A percentile compares a stretch with the other conserved stretches of the same genome.
Conservation (phyloP, 257 asterid genomes). For the Capsicum baccatum region DNA sequence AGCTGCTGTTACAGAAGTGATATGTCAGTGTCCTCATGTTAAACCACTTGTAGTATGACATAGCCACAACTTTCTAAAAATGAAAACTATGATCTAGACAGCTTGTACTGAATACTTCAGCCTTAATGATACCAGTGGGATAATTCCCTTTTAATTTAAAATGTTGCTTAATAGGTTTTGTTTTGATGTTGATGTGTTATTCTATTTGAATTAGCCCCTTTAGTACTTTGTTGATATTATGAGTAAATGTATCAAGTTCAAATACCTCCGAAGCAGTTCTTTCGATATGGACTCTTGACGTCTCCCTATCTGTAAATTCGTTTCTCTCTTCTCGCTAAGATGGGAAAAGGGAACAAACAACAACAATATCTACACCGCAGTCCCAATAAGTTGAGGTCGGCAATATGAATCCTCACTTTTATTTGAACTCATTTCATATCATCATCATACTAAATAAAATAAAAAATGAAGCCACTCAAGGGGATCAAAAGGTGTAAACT, state of each 20-base stretch:
- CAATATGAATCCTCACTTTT: not conserved
- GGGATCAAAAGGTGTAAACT: not conserved
- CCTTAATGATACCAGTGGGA: not conserved
- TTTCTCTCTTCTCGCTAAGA: not conserved
- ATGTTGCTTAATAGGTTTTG: not conserved
- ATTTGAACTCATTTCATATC: not conserved
- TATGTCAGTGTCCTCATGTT: not conserved
- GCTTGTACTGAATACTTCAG: slow-evolving; percentile 18
- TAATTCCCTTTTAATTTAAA: not conserved
- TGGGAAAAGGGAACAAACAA: not conserved
- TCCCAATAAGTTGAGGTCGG: not conserved
- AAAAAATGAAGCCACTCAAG: not conserved
- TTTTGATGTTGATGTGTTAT: not conserved
- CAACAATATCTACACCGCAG: not conserved
- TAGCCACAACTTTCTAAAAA: not conserved
- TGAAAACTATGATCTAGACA: not conserved
- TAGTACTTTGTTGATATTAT: not conserved
- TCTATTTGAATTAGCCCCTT: not conserved
- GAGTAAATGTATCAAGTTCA: not conserved
- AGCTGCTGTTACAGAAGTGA: not conserved
- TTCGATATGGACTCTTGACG: not conserved
- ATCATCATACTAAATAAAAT: not conserved
- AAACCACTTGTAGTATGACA: not conserved
- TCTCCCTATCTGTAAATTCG: not conserved
- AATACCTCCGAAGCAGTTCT: not conserved